Conservation (phyloP, 345 rosid genomes). For the Populus tremula region DNA sequence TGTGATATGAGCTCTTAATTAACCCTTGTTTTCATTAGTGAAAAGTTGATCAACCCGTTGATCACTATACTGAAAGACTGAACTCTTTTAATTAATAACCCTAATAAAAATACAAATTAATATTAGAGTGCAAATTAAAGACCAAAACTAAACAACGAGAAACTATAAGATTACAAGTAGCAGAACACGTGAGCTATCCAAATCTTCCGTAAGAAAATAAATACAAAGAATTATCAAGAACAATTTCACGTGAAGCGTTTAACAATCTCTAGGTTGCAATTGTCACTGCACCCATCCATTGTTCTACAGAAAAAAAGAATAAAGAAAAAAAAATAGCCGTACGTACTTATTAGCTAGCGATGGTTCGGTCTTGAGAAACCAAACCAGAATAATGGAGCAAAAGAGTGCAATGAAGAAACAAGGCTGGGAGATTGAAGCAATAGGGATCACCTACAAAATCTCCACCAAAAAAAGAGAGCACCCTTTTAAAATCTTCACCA, state of each 20-base stretch:
- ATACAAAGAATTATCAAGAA: background rate
- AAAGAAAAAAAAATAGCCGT: background rate
- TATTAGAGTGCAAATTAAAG: background rate
- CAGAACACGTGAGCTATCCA: background rate
- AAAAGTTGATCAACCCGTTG: no score
- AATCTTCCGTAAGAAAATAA: background rate
- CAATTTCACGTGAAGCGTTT: conserved; percentile 3
- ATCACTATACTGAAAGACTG: no score
- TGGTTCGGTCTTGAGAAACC: background rate
- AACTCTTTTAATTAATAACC: no score
- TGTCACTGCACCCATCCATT: background rate
- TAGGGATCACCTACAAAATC: conserved; percentile 65
- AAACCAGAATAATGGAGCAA: background rate
- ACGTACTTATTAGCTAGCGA: background rate
- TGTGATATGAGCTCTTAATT: no score
- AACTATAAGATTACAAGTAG: background rate
- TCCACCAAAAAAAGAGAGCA: conserved; percentile 2
- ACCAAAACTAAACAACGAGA: background rate
- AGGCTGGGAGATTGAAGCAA: conserved; percentile 85
- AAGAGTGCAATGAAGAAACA: conserved; percentile 57
- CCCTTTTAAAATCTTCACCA: conserved; percentile 22
- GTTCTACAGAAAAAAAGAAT: background rate
- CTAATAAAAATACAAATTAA: no score
- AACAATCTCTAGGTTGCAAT: background rate
- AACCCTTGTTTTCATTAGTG: no score